Evolutionary conservation across 257 asterid genomes (phyloP).

Genomic region (Scutellaria baicalensis): DNA sequence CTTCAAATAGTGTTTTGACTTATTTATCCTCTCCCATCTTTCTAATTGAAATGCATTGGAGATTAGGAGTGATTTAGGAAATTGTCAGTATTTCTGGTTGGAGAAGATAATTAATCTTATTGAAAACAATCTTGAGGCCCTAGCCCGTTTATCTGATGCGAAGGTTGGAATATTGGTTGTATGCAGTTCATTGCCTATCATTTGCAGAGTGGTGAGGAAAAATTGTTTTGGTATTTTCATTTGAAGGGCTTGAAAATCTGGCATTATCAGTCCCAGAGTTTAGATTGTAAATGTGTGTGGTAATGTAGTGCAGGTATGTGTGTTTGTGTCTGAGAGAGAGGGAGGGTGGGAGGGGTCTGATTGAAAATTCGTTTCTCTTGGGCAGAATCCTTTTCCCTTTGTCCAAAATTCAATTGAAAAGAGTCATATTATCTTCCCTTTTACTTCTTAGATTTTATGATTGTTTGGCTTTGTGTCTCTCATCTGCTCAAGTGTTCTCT

Average conservation of each 20-base stretch:
- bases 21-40: background rate
- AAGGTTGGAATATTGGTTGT: background rate
- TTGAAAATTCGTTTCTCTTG: background rate
- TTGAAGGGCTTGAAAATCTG: background rate
- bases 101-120: background rate
- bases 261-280: background rate
- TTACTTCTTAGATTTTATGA: background rate
- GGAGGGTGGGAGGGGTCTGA: background rate
- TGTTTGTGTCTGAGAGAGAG: background rate
- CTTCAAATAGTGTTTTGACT: background rate
- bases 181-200: background rate
- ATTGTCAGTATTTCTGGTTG: background rate
- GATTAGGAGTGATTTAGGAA: too few relatives aligned
- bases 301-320: background rate
- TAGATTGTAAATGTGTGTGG: background rate
- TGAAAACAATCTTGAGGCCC: background rate
- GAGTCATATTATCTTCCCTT: background rate
- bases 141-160: background rate
- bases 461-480: background rate
- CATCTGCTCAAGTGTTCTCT: background rate
- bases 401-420: background rate
- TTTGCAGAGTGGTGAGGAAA: background rate
- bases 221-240: background rate
- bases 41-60: too few relatives aligned
- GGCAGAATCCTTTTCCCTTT: background rate